phyloP scores from a whole-genome alignment of 306 rosid genomes.

The Cotoneaster glaucophyllus region DNA sequence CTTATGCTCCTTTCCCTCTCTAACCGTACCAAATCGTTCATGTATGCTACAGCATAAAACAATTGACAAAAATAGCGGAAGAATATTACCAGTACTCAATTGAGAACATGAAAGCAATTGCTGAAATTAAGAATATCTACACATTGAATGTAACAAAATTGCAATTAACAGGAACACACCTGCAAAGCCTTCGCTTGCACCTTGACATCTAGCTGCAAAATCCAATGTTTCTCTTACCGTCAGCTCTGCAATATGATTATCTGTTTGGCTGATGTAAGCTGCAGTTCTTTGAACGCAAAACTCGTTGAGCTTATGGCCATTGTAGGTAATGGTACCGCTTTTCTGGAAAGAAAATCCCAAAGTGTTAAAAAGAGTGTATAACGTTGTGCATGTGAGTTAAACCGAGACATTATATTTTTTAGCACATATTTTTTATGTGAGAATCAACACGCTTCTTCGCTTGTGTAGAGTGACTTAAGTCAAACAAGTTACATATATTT shows the following conservation, averaged over 20 bases:
- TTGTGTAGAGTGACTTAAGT: too few species aligned
- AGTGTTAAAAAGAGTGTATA: neutral
- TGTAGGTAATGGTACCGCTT: conserved; percentile 68
- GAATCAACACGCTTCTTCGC: too few species aligned
- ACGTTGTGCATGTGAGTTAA: too few species aligned
- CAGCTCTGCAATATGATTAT: conserved; percentile 71
- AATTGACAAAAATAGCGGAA: neutral
- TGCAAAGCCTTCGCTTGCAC: conserved; percentile 66
- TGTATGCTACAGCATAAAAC: conserved; percentile 31
- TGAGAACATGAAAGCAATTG: neutral
- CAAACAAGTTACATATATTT: too few species aligned
- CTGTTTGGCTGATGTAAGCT: conserved; percentile 90
- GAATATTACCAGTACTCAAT: neutral
- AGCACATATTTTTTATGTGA: too few species aligned
- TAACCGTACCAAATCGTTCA: conserved; percentile 35
- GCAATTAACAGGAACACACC: conserved; percentile 28
- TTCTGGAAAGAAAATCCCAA: conserved; percentile 26
- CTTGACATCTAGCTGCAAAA: conserved; percentile 94
- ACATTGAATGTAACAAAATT: neutral
- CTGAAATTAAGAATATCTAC: neutral
- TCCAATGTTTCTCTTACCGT: conserved; percentile 89
- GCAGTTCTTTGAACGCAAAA: conserved; percentile 72
- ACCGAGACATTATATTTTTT: too few species aligned
- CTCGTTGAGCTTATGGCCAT: conserved; percentile 52
- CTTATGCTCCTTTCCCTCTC: conserved; percentile 57